Base-by-base conservation (phyloP, 768 basidiomycete species). In the Pilatotrama ljubarskyi region DNA sequence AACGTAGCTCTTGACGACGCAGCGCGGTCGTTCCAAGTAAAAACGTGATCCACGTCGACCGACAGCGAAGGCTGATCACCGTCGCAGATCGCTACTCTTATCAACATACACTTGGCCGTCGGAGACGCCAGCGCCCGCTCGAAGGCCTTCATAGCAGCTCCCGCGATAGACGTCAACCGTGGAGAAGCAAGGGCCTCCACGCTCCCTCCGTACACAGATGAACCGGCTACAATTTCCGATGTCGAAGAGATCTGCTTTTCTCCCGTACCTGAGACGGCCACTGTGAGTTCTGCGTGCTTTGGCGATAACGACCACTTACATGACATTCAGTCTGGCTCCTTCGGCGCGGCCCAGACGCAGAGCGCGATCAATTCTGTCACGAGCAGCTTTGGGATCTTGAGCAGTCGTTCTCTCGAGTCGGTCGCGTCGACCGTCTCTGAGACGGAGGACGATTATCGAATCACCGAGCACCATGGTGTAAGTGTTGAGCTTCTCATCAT, bases 1-100 rank as follows among this genome's bases (percentile, higher is more conserved):
- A 67, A 71, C 36, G 65, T 54, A 18, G 67, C 70, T 47, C 64
- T 82, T 35, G 76, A 80, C 22, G 80, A 82, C 22, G 78, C 81
- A 11, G 73, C 76, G 11, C 75, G 76, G 48, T 75, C 80, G 9
- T 81, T 82, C 58, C 80, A 82, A 73, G 81, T 78, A 59, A 25
- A 32, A 50, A 32, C 50, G n/a, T 29, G n/a, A 13, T 51, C 4
- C 18, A 18, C 20, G 4, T 25, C n/a, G 29, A 32, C 29, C 29
- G 29, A 32, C 50, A n/a, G n/a, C n/a, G n/a, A 22, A 50, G 35
- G 3, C 44, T 47, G 8, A 37, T 15, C 18, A 9, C 20, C 40
- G 5, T n/a, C 20, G 15, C 58, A 82, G 81, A 73, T 81, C 6
- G 75, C 78, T 6, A 77, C 79, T 0, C 73, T 82, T 5, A 80